Percentiles rank a stretch among this genome's conserved stretches.
phyloP scores from a whole-genome alignment of 495 filamentous ascomycete genomes.

The Penicillium daleae region DNA sequence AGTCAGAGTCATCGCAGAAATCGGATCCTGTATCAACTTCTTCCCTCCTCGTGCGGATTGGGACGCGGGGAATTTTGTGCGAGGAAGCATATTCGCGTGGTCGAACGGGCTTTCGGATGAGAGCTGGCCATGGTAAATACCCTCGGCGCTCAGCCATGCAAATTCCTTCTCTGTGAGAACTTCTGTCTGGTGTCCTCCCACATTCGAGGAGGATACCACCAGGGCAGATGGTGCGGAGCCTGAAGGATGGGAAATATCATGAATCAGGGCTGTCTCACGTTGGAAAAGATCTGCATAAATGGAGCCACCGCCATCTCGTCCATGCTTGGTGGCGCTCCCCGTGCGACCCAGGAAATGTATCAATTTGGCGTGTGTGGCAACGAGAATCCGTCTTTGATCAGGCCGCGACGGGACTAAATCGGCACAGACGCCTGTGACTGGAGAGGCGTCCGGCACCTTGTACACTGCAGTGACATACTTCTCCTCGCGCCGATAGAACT shows the following conservation, averaged over 20 bases:
- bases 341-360: slow-evolving; percentile 79
- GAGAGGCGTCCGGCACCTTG: slow-evolving; percentile 72
- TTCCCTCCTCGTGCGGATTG: slow-evolving; percentile 66
- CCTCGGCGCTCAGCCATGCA: slow-evolving; percentile 87
- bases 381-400: slow-evolving; percentile 74
- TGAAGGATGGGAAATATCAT: slow-evolving; percentile 65
- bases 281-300: slow-evolving; percentile 90
- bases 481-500: slow-evolving; percentile 94
- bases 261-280: slow-evolving; percentile 70
- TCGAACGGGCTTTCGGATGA: slow-evolving; percentile 59
- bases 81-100: slow-evolving; percentile 74
- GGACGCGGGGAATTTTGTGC: slow-evolving; percentile 67
- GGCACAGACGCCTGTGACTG: slow-evolving; percentile 80
- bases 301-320: slow-evolving; percentile 77
- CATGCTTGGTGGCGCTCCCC: slow-evolving; percentile 54
- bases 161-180: slow-evolving; percentile 68
- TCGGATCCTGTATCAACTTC: slow-evolving; percentile 65
- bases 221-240: slow-evolving; percentile 63
- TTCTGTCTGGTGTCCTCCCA: slow-evolving; percentile 51
- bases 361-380: slow-evolving; percentile 74
- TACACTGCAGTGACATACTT: slow-evolving; percentile 83
- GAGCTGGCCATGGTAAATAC: slow-evolving; percentile 84
- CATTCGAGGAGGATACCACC: slow-evolving; percentile 73
- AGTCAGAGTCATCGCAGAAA: slow-evolving; percentile 81
- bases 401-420: slow-evolving; percentile 67